These are phyloP conservation scores for Penicillium hordei DNA, from an alignment of 2,329 filamentous ascomycete genomes.

Conservation along the genomic window DNA sequence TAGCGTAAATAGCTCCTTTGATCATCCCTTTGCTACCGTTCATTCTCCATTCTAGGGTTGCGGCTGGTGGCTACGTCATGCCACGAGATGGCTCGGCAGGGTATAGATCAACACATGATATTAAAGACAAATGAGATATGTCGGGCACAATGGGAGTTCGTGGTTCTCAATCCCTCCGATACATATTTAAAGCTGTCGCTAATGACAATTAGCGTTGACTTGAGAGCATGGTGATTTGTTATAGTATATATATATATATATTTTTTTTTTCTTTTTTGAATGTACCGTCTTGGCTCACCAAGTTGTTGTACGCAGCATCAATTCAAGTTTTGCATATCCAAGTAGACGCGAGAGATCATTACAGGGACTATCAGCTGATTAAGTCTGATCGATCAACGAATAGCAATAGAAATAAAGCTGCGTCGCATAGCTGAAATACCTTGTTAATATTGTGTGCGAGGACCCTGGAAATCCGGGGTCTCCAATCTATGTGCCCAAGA, in stretches of 20 bases:
- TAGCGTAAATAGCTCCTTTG: background rate
- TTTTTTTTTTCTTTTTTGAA: too few species aligned
- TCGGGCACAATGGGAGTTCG: background rate
- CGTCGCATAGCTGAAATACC: background rate
- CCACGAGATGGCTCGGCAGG: background rate
- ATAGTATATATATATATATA: too few species aligned
- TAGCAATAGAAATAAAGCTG: too few species aligned
- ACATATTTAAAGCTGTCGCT: background rate
- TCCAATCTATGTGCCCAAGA: background rate
- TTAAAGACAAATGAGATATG: background rate
- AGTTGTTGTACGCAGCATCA: background rate
- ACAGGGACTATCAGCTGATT: too few species aligned
- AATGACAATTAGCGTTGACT: too few species aligned
- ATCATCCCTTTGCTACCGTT: background rate
- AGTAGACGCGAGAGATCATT: background rate
- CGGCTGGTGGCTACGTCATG: conserved; percentile 5
- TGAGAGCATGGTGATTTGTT: background rate
- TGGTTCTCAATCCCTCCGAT: background rate
- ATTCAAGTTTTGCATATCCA: background rate
- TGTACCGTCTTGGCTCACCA: background rate
- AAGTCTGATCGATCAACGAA: background rate
- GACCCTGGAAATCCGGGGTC: too few species aligned
- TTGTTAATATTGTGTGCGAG: background rate
- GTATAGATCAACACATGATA: conserved; percentile 5
- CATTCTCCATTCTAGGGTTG: background rate